phyloP scores from a whole-genome alignment of 371 early-diverging fungal species.

The Coemansia sp. region DNA sequence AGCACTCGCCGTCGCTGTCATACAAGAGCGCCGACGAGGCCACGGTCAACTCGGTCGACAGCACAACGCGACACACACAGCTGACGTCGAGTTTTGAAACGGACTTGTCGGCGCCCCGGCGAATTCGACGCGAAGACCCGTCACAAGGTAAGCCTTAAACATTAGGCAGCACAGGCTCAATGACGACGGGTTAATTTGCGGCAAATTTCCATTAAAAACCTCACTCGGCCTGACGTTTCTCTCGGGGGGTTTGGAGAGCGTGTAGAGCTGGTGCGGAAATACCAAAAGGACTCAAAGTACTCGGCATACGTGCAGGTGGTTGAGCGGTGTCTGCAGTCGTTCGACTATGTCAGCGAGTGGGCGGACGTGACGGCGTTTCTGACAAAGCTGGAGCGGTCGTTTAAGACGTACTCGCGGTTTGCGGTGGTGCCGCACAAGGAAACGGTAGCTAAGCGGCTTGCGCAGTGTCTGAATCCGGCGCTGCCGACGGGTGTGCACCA shows the following conservation, averaged over 20 bases:
- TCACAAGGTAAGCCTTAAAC: slow-evolving; percentile 12
- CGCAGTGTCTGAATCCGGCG: slow-evolving; percentile 97
- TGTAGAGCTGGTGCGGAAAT: slow-evolving; percentile 23
- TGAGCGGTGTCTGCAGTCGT: slow-evolving; percentile 82
- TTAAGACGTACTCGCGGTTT: slow-evolving; percentile 79
- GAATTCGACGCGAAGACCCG: slow-evolving; percentile 26
- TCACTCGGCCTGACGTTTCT: not conserved
- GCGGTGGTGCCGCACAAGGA: slow-evolving; percentile 80
- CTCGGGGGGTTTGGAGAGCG: not conserved
- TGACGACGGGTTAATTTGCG: too few relatives aligned
- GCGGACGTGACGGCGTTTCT: slow-evolving; percentile 93
- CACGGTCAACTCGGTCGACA: not conserved
- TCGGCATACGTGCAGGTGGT: slow-evolving; percentile 77
- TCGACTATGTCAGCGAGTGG: slow-evolving; percentile 94
- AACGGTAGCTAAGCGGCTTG: slow-evolving; percentile 90
- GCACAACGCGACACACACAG: not conserved
- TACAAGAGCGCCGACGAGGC: slow-evolving; percentile 16
- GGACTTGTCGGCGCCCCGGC: slow-evolving; percentile 39
- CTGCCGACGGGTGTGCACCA: slow-evolving; percentile 99
- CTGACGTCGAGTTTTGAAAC: slow-evolving; percentile 37
- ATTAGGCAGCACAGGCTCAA: too few relatives aligned
- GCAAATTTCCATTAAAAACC: too few relatives aligned
- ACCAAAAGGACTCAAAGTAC: slow-evolving; percentile 53
- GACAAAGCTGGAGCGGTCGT: slow-evolving; percentile 77
- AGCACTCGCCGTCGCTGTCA: slow-evolving; percentile 2